A percentile compares a stretch with the other conserved stretches of the same genome.
phyloP scores from a whole-genome alignment of 192 early-diverging fungal species.

The Coemansia erecta region DNA sequence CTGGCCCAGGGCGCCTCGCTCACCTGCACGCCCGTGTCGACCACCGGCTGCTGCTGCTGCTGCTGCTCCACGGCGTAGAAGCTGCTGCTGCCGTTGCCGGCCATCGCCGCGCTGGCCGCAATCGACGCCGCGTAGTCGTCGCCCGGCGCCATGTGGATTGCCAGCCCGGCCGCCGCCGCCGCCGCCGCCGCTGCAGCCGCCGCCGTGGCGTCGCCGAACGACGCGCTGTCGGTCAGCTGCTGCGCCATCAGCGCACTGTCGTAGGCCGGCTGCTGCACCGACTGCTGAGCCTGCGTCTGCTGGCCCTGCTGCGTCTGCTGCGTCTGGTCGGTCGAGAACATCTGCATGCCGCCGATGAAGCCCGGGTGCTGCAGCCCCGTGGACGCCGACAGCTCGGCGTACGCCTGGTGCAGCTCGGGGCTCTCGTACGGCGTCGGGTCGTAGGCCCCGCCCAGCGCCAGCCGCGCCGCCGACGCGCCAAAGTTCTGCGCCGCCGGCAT shows the following conservation, averaged over 20 bases:
- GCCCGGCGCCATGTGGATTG: constrained; percentile 4
- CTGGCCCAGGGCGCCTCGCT: not conserved
- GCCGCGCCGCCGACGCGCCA: constrained; percentile 14
- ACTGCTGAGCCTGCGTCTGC: no score
- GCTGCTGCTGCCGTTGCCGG: constrained; percentile 1
- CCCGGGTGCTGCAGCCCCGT: not conserved
- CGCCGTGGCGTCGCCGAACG: no score
- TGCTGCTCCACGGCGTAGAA: not conserved
- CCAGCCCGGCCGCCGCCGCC: constrained; percentile 18
- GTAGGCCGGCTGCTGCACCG: no score
- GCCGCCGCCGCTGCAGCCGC: no score
- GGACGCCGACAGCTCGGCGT: constrained; percentile 9
- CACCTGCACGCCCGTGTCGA: not conserved
- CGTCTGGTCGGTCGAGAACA: constrained; percentile 5
- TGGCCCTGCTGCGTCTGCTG: no score
- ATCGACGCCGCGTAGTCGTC: constrained; percentile 11
- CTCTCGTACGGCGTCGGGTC: constrained; percentile 31
- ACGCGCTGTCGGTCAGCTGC: no score
- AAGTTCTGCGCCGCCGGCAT: constrained; percentile 25
- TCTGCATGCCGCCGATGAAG: constrained; percentile 22
- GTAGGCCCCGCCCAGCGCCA: constrained; percentile 5
- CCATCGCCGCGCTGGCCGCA: constrained; percentile 8
- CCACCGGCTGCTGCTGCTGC: not conserved
- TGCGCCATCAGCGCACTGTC: no score
- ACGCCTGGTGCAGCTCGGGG: constrained; percentile 20